Percentiles rank a stretch among this genome's conserved stretches.
phyloP scores from a whole-genome alignment of 345 rosid species.

The Diplotaxis tenuifolia region DNA sequence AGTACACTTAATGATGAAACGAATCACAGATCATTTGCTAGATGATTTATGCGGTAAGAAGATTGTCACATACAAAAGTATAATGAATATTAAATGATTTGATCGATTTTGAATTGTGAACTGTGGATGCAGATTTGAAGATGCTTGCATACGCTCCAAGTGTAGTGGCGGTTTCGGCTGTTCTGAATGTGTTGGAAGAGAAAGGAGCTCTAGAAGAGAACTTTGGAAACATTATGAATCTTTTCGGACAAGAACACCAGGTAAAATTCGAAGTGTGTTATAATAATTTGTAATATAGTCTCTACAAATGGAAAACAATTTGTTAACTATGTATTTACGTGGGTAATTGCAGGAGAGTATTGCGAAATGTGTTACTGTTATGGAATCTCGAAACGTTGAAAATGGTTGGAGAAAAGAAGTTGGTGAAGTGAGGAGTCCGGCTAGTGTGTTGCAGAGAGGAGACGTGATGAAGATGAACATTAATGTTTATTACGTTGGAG shows the following conservation, averaged over 20 bases:
- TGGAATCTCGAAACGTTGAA: neutral
- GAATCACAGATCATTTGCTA: slow-evolving; percentile 46
- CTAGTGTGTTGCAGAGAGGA: slow-evolving; percentile 8
- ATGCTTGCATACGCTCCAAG: slow-evolving; percentile 55
- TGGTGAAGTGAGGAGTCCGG: neutral
- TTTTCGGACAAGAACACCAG: slow-evolving; percentile 13
- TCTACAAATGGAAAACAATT: too few relatives aligned
- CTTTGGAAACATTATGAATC: slow-evolving; percentile 4
- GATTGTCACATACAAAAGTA: neutral
- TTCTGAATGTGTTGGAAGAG: slow-evolving; percentile 46
- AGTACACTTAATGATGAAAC: neutral
- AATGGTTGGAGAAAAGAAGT: neutral
- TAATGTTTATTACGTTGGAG: slow-evolving; percentile 32
- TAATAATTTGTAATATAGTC: neutral
- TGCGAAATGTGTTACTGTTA: neutral
- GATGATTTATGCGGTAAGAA: slow-evolving; percentile 46
- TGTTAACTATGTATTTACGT: too few relatives aligned
- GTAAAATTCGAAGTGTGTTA: neutral
- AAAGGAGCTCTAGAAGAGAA: neutral
- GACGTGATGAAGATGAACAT: neutral
- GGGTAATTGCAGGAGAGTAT: neutral
- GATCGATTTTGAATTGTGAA: too few relatives aligned
- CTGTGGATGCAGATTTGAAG: slow-evolving; percentile 42
- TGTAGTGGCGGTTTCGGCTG: slow-evolving; percentile 47
- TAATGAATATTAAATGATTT: neutral